These are phyloP conservation scores for Hypoxylon sp. DNA, from an alignment of 2,329 filamentous ascomycete species.

Conservation along the genomic window DNA sequence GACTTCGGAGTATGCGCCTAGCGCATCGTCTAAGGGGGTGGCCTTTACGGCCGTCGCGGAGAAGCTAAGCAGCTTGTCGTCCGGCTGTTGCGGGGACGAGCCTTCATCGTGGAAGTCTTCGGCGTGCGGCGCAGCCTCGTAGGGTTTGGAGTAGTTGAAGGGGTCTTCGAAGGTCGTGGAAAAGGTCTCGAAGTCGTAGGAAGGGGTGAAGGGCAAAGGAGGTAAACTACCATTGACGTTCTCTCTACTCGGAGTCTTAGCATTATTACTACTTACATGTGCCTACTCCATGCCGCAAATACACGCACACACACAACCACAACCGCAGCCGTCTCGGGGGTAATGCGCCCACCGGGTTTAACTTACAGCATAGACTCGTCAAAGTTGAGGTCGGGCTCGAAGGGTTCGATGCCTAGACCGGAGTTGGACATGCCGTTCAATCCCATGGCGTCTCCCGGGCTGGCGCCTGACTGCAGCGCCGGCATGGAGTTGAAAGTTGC, in stretches of 20 bases:
- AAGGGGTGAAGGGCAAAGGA: conserved; percentile 68
- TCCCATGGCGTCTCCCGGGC: conserved; percentile 63
- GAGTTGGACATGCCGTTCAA: conserved; percentile 60
- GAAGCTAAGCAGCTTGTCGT: conserved; percentile 83
- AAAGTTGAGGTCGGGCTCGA: conserved; percentile 68
- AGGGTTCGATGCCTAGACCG: conserved; percentile 64
- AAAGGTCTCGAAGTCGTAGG: conserved; percentile 74
- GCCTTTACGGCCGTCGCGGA: conserved; percentile 73
- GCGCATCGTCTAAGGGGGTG: conserved; percentile 74
- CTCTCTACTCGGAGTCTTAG: conserved; percentile 55
- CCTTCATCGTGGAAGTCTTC: conserved; percentile 63
- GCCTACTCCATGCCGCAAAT: conserved; percentile 4
- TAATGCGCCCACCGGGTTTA: conserved; percentile 27
- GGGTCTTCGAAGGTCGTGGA: conserved; percentile 76
- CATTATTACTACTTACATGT: conserved; percentile 36
- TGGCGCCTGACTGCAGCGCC: conserved; percentile 62
- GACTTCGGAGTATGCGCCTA: conserved; percentile 73
- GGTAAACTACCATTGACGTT: conserved; percentile 61
- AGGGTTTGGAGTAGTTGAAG: conserved; percentile 70
- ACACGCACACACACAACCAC: conserved; percentile 6
- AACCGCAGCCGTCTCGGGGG: conserved; percentile 7
- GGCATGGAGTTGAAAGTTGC: conserved; percentile 71
- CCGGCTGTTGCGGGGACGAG: conserved; percentile 70
- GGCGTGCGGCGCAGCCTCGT: conserved; percentile 61
- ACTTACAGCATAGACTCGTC: conserved; percentile 71